phyloP scores from a whole-genome alignment of 1,139 yeast genomes.

The Ashbya aceris region DNA sequence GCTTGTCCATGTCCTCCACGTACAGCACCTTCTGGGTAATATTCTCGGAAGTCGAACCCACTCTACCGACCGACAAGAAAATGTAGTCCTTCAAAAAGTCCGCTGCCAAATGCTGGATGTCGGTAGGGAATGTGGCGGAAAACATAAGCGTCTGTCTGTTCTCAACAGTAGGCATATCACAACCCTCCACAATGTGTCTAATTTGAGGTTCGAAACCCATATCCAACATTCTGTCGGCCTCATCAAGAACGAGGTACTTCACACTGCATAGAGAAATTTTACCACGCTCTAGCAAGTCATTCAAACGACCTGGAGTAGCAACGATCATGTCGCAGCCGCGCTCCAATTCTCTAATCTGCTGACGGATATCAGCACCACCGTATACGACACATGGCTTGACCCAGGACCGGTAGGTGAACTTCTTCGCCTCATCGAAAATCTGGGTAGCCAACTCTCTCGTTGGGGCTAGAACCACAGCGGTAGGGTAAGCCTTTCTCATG shows the following conservation, averaged over 20 bases:
- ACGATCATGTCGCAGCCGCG: constrained; percentile 93
- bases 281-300: constrained; percentile 92
- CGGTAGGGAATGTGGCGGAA: constrained; percentile 97
- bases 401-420: constrained; percentile 97
- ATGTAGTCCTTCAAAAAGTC: constrained; percentile 94
- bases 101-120: constrained; percentile 92
- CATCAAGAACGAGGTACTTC: constrained; percentile 90
- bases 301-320: constrained; percentile 98
- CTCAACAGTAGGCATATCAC: constrained; percentile 90
- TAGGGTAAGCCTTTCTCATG: constrained; percentile 81
- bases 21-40: constrained; percentile 88
- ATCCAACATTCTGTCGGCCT: constrained; percentile 99
- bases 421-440: constrained; percentile 90
- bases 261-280: constrained; percentile 80
- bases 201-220: constrained; percentile 99
- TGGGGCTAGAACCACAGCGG: constrained; percentile 93
- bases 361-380: constrained; percentile 94
- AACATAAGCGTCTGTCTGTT: constrained; percentile 96
- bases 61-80: constrained; percentile 95
- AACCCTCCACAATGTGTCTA: constrained; percentile 94
- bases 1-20: constrained; percentile 94
- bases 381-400: constrained; percentile 93
- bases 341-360: constrained; percentile 81
- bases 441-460: constrained; percentile 98
- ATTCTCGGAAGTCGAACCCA: constrained; percentile 95